Evolutionary conservation across 2,329 filamentous ascomycete species (phyloP).

Genomic region (Stemphylium lycopersici): DNA sequence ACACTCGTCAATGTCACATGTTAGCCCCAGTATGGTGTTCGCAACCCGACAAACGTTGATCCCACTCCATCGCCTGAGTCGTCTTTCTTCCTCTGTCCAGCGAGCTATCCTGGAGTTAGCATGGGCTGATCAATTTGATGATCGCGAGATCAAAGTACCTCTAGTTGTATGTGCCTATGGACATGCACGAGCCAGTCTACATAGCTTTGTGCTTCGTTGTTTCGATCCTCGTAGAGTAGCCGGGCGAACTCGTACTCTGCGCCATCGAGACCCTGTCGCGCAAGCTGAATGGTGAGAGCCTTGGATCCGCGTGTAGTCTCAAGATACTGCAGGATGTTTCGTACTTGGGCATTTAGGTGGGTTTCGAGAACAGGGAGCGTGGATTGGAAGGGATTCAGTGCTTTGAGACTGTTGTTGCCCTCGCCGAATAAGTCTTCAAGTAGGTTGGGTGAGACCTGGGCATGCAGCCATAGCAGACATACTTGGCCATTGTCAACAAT

Average conservation of each 20-base stretch:
- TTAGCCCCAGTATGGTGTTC: conserved; percentile 50
- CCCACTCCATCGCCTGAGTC: conserved; percentile 52
- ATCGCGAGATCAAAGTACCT: conserved; percentile 54
- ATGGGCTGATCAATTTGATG: background rate
- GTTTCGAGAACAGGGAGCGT: conserved; percentile 84
- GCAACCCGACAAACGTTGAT: conserved; percentile 48
- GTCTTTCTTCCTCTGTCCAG: conserved; percentile 74
- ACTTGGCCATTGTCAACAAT: conserved; percentile 94
- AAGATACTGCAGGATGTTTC: conserved; percentile 90
- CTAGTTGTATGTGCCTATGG: conserved; percentile 89
- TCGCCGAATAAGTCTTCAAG: conserved; percentile 88
- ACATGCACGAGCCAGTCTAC: conserved; percentile 98
- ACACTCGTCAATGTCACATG: conserved; percentile 8
- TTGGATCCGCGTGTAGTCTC: conserved; percentile 82
- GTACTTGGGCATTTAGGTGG: conserved; percentile 90
- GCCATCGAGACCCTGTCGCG: conserved; percentile 89
- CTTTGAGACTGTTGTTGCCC: conserved; percentile 71
- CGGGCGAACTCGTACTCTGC: conserved; percentile 96
- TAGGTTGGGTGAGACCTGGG: conserved; percentile 89
- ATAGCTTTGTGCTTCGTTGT: conserved; percentile 97
- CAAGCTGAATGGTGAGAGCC: conserved; percentile 85
- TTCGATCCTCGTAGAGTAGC: conserved; percentile 88
- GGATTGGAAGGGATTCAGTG: conserved; percentile 80
- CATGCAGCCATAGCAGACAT: conserved; percentile 89
- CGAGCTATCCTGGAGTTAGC: conserved; percentile 50